Evolutionary conservation across 2,329 filamentous ascomycete species (phyloP), one percentile per base, ranked within the genome.

Genomic region (Lasiodiplodia citricola): DNA sequence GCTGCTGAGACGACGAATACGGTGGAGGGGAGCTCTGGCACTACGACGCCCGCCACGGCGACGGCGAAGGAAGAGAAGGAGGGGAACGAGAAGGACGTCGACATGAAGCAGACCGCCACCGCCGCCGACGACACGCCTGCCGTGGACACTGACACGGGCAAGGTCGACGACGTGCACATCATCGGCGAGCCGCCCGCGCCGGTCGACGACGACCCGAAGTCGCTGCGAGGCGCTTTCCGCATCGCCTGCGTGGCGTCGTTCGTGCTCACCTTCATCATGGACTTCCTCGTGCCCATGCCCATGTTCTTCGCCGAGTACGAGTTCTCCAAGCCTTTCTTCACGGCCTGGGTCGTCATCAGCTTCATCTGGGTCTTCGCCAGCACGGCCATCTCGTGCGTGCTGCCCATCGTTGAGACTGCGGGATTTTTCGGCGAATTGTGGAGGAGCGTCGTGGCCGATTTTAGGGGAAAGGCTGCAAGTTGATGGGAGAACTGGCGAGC

Each of bases 301-400:
- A 80, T 83, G 72, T 83, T 82, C 71, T 79, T 81, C 66, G 77
- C 77, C 0, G 73, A 78, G 1, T 83, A 83, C 68, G 74, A 83
- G 25, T 83, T 81, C 70, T 79, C 74, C 35, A 75, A 77, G 35
- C 72, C 75, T 0, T 82, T 83, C 72, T 83, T 83, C 69, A 79
- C 76, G 0, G 80, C 74, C 0, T 82, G 80, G 79, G 78, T 82
- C 7, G 76, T 83, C 0, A 72, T 82, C 18, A 77, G 76, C 47
- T 82, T 83, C 64, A 73, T 80, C 14, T 83, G 81, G 81, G 79
- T 82, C 2, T 83, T 83, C 75, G 72, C 71, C 8, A 77, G 75
- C 21, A 79, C 78, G 69, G 76, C 75, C 2, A 80, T 83, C 23
- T 81, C 77, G 68, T 79, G 79, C 23, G 73, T 82, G 4, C 73